A percentile compares a stretch with the other conserved stretches of the same genome.
phyloP scores from a whole-genome alignment of 1,284 basidiomycete genomes.

The Ceratobasidium sp. region DNA sequence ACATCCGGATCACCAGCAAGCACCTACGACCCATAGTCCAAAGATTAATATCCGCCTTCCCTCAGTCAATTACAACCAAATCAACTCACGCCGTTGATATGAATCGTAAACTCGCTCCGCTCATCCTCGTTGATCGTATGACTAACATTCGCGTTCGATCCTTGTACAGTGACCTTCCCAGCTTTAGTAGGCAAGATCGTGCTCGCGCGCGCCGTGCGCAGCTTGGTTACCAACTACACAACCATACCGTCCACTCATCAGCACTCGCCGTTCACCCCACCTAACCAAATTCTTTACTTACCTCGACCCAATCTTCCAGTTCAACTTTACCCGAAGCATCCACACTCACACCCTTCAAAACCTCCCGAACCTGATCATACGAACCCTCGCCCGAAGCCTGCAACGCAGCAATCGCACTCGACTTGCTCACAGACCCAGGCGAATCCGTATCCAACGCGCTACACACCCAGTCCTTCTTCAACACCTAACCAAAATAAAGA shows the following conservation, averaged over 20 bases:
- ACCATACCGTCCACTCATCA: too few relatives aligned
- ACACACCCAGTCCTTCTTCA: too few relatives aligned
- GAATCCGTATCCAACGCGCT: conserved; percentile 87
- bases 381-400: conserved; percentile 80
- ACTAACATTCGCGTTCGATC: conserved; percentile 94
- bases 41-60: conserved; percentile 41
- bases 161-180: conserved; percentile 94
- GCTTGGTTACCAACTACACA: conserved; percentile 81
- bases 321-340: conserved; percentile 97
- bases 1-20: conserved; percentile 92
- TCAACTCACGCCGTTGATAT: conserved; percentile 86
- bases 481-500: too few relatives aligned
- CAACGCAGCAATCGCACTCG: conserved; percentile 78
- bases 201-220: conserved; percentile 66
- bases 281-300: conserved; percentile 54
- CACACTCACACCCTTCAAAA: conserved; percentile 92
- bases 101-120: conserved; percentile 93
- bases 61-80: not conserved
- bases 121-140: conserved; percentile 99
- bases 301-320: conserved; percentile 98
- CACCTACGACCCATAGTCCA: conserved; percentile 63
- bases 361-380: conserved; percentile 91
- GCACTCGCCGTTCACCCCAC: not conserved
- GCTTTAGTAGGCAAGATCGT: conserved; percentile 73
- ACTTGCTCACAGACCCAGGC: conserved; percentile 86